Percentiles rank a stretch among this genome's conserved stretches.
These are phyloP conservation scores for Skeletonema tropicum DNA, from an alignment of 108 stramenopile genomes.

Conservation along the genomic window DNA sequence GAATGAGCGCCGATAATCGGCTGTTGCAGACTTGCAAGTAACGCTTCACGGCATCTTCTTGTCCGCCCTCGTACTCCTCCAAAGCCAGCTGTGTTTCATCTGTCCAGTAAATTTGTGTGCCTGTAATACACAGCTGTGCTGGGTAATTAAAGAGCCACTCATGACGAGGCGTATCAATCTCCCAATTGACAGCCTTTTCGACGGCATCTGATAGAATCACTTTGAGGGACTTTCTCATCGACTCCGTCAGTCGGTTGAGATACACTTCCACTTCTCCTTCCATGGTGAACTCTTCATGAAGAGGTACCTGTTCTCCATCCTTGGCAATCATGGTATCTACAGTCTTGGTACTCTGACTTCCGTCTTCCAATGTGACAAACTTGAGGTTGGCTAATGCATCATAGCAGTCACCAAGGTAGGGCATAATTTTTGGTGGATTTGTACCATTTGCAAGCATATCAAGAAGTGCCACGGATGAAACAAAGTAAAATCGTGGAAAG, in stretches of 20 bases:
- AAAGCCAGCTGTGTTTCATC: slow-evolving; percentile 89
- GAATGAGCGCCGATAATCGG: slow-evolving; percentile 73
- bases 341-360: slow-evolving; percentile 51
- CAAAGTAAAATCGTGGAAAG: slow-evolving; percentile 93
- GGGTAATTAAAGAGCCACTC: slow-evolving; percentile 92
- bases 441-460: slow-evolving; percentile 93
- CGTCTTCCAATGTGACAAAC: slow-evolving; percentile 68
- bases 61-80: slow-evolving; percentile 89
- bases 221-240: slow-evolving; percentile 80
- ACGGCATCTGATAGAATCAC: slow-evolving; percentile 74
- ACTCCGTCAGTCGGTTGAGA: slow-evolving; percentile 86
- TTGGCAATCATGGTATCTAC: slow-evolving; percentile 86
- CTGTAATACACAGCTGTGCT: slow-evolving; percentile 88
- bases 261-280: slow-evolving; percentile 89
- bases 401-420: slow-evolving; percentile 92
- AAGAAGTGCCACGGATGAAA: slow-evolving; percentile 86
- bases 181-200: slow-evolving; percentile 90
- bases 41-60: slow-evolving; percentile 90
- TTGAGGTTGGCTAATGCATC: slow-evolving; percentile 80
- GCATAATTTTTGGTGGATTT: slow-evolving; percentile 90
- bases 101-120: slow-evolving; percentile 93
- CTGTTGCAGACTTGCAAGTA: slow-evolving; percentile 77
- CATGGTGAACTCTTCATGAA: slow-evolving; percentile 77
- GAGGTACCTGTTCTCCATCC: slow-evolving; percentile 77
- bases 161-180: slow-evolving; percentile 85